These are phyloP conservation scores for Calocybe indica DNA, from an alignment of 768 basidiomycete species.

Conservation along the genomic window DNA sequence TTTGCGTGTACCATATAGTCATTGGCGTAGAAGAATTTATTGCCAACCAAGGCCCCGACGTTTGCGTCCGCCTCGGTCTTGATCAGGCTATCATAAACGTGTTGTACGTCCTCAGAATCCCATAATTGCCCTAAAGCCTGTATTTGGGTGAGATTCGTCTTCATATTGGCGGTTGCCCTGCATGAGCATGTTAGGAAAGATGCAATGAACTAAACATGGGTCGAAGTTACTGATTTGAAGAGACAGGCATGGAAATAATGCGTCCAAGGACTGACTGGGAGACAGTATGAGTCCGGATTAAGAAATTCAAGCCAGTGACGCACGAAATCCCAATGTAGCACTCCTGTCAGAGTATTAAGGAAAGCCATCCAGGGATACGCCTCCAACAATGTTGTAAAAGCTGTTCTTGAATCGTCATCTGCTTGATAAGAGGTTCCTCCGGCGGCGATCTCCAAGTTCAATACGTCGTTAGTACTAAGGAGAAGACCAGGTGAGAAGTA, in stretches of 20 bases:
- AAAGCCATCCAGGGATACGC: slow-evolving; percentile 71
- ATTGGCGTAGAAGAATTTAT: slow-evolving; percentile 20
- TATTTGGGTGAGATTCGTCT: slow-evolving; percentile 36
- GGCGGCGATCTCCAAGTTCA: slow-evolving; percentile 55
- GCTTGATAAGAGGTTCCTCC: slow-evolving; percentile 55
- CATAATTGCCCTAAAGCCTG: slow-evolving; percentile 32
- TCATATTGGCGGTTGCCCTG: slow-evolving; percentile 36
- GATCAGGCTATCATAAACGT: slow-evolving; percentile 20
- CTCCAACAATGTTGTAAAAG: slow-evolving; percentile 50
- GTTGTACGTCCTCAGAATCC: slow-evolving; percentile 22
- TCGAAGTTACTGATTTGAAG: slow-evolving; percentile 21
- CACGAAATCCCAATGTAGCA: slow-evolving; percentile 71
- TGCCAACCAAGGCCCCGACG: slow-evolving; percentile 14
- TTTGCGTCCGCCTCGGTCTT: slow-evolving; percentile 11
- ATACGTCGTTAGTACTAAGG: slow-evolving; percentile 52
- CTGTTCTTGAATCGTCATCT: slow-evolving; percentile 29
- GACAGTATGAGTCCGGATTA: slow-evolving; percentile 12
- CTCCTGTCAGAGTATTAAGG: slow-evolving; percentile 45
- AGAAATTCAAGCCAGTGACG: slow-evolving; percentile 9
- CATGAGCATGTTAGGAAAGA: not conserved
- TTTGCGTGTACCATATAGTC: slow-evolving; percentile 12
- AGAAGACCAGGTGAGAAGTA: not conserved
- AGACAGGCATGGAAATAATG: slow-evolving; percentile 61
- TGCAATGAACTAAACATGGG: not conserved
- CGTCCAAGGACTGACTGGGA: slow-evolving; percentile 55